These are phyloP conservation scores for Xylaria bambusicola DNA, from an alignment of 495 filamentous ascomycete species.

Conservation along the genomic window DNA sequence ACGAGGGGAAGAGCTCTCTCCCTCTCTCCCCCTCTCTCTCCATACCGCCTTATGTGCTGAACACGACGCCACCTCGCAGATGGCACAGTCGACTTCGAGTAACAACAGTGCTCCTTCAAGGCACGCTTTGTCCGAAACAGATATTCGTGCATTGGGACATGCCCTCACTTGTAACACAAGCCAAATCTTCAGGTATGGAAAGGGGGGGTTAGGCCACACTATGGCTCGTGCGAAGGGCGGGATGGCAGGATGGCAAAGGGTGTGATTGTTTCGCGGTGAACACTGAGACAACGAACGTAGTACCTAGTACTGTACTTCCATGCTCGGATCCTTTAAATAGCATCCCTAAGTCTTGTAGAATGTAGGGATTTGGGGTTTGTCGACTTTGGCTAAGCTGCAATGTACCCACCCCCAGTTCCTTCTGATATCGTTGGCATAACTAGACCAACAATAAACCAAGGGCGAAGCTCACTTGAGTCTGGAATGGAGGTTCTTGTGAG, in stretches of 20 bases:
- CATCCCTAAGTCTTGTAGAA: background rate
- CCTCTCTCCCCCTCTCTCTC: too few species aligned
- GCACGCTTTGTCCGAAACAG: background rate
- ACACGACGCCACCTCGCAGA: too few species aligned
- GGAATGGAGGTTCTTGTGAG: background rate
- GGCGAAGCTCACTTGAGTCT: background rate
- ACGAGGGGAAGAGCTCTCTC: too few species aligned
- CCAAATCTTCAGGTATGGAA: background rate
- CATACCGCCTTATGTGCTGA: too few species aligned
- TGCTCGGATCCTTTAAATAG: background rate
- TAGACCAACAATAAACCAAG: background rate
- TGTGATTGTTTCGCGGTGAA: background rate
- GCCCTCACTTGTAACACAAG: background rate
- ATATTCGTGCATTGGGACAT: background rate
- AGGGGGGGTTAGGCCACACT: background rate
- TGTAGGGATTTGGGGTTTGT: background rate
- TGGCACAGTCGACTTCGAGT: too few species aligned
- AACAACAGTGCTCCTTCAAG: background rate
- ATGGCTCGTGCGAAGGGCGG: background rate
- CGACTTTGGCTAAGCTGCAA: background rate
- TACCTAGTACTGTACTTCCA: too few species aligned
- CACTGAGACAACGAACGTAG: background rate
- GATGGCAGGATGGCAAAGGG: background rate
- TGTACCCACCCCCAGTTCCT: background rate
- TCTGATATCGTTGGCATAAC: background rate